Evolutionary conservation across 2,329 filamentous ascomycete genomes (phyloP), one percentile per base, ranked within the genome.

Genomic region (Cryphonectria japonica): DNA sequence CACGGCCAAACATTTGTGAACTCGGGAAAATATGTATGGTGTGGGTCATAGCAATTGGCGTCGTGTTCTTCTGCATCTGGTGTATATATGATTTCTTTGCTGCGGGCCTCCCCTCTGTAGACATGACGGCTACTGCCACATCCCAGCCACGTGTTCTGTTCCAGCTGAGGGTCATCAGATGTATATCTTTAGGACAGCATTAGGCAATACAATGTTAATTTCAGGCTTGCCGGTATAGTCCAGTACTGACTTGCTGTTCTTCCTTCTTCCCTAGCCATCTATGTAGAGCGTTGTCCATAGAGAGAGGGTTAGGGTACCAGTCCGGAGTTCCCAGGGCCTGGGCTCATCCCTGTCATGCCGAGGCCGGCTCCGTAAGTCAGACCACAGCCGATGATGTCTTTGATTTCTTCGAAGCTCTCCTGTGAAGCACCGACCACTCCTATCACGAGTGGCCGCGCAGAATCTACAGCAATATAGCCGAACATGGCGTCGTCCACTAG

Each of bases 401-500:
- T 7, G 67, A 69, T 62, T 69, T 39, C 41, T 32, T 41, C 11
- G 29, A 19, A 37, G 29, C 41, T 39, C 19, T 29, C n/a, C 3
- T 29, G 13, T 9, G 16, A 11, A 14, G n/a, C 39, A 41, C 7
- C 26, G 5, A 63, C 32, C 39, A 57, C 22, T 8, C n/a, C 19
- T 6, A 22, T 22, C 43, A 46, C 5, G 2, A 37, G 16, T 4
- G 41, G 13, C 29, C 16, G 32, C 37, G 26, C 57, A 13, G 22
- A 39, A 19, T n/a, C 54, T n/a, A 37, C n/a, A 50, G 8, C 34
- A 16, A 41, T 26, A 43, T 22, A 29, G 6, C 4, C 41, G 32
- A 60, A 65, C 4, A 80, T 79, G 78, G 63, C 76, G 63, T 69
- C 73, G 22, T 73, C 74, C 61, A 71, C 71, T 32, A 69, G 67